Percentiles rank a stretch among this genome's conserved stretches.
phyloP scores from a whole-genome alignment of 106 monocot genomes.

The Triglochin maritima region DNA sequence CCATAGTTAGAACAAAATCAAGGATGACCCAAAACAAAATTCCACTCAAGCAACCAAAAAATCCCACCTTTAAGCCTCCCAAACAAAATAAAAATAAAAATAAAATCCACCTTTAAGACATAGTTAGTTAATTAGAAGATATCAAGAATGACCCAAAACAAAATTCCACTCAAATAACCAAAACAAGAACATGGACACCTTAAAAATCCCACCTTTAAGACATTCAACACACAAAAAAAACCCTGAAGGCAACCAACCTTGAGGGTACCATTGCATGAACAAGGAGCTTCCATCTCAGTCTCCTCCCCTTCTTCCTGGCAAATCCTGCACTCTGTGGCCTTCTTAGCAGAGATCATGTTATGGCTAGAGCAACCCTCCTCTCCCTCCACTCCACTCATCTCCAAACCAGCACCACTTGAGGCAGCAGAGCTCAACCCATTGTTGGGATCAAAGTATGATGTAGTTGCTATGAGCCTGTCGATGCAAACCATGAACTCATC shows the following conservation, averaged over 20 bases:
- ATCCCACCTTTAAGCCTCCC: no score
- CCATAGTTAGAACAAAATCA: no score
- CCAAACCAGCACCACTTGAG: neutral
- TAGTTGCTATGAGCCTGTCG: slow-evolving; percentile 47
- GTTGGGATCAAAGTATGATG: slow-evolving; percentile 32
- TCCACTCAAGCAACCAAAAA: no score
- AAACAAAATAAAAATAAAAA: no score
- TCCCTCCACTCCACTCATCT: neutral
- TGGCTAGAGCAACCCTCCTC: slow-evolving; percentile 24
- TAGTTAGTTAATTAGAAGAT: no score
- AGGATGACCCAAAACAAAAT: no score
- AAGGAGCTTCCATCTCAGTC: slow-evolving; percentile 73
- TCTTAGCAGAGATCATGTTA: slow-evolving; percentile 12
- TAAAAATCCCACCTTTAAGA: no score
- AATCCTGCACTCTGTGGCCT: slow-evolving; percentile 53
- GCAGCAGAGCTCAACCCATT: slow-evolving; percentile 5
- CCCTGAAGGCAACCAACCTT: slow-evolving; percentile 37
- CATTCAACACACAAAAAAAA: neutral
- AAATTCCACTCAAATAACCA: no score
- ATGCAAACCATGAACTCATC: slow-evolving; percentile 70
- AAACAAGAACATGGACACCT: no score
- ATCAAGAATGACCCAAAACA: no score
- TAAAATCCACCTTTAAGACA: no score
- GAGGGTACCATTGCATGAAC: slow-evolving; percentile 81
- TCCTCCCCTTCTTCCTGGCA: slow-evolving; percentile 85